phyloP scores from a whole-genome alignment of 108 stramenopile species.

The Cyclostephanos invisitatus region DNA sequence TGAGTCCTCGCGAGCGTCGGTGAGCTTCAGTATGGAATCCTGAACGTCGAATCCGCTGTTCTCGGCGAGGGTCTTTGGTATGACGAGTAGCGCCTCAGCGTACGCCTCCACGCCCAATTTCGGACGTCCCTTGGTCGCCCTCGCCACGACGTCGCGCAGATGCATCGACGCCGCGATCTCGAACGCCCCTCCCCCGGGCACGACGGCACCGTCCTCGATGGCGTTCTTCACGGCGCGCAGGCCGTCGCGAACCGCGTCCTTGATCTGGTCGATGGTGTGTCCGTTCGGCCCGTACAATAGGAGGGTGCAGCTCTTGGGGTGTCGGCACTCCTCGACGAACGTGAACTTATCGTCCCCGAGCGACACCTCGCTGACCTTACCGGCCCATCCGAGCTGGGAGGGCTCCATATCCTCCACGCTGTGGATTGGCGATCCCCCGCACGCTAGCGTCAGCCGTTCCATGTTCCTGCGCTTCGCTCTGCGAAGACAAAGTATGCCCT shows the following conservation, averaged over 20 bases:
- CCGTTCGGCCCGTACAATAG: constrained; percentile 97
- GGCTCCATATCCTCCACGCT: constrained; percentile 91
- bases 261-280: constrained; percentile 96
- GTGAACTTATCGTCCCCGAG: constrained; percentile 99
- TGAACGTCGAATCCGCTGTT: constrained; percentile 98
- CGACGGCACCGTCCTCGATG: constrained; percentile 91
- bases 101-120: constrained; percentile 97
- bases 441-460: constrained; percentile 98
- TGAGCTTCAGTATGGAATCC: constrained; percentile 84
- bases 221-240: constrained; percentile 96
- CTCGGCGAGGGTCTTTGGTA: constrained; percentile 98
- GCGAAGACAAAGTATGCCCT: constrained; percentile 96
- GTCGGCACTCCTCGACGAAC: constrained; percentile 95
- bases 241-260: constrained; percentile 98
- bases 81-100: constrained; percentile 94
- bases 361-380: constrained; percentile 92
- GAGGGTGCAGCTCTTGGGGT: constrained; percentile 92
- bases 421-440: constrained; percentile 96
- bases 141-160: constrained; percentile 61
- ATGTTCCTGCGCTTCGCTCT: constrained; percentile 99
- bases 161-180: constrained; percentile 90
- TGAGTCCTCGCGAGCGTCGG: constrained; percentile 82
- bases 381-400: constrained; percentile 92
- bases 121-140: constrained; percentile 83
- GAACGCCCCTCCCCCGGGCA: constrained; percentile 98